Evolutionary conservation across 2,329 filamentous ascomycete species (phyloP).

Genomic region (Fusarium sp.): DNA sequence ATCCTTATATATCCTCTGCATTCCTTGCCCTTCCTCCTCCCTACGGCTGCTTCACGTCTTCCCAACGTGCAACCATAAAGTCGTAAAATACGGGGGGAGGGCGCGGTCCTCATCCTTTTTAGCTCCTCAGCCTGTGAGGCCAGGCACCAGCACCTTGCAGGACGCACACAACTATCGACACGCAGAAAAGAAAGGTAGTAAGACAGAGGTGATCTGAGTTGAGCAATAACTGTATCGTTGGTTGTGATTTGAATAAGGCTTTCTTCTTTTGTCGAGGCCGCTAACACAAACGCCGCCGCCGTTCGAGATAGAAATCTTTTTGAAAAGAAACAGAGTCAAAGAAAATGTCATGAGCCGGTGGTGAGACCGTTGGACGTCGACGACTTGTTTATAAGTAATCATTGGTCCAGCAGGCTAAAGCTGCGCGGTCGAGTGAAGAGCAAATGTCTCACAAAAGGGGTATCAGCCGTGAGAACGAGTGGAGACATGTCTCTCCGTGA

Average conservation of each 20-base stretch:
- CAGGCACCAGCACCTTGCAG: constrained; percentile 10
- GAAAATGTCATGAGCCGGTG: constrained; percentile 29
- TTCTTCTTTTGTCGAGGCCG: constrained; percentile 34
- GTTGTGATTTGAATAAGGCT: constrained; percentile 16
- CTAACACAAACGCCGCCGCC: constrained; percentile 37
- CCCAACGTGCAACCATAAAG: not conserved
- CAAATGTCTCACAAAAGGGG: constrained; percentile 28
- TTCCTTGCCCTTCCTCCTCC: constrained; percentile 8
- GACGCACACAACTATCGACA: constrained; percentile 8
- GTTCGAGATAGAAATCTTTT: constrained; percentile 26
- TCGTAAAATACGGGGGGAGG: not conserved
- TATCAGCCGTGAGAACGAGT: constrained; percentile 37
- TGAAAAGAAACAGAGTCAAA: constrained; percentile 23
- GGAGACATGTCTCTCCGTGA: constrained; percentile 15
- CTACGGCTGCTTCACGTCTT: not conserved
- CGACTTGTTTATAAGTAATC: constrained; percentile 15
- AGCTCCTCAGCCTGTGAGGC: constrained; percentile 8
- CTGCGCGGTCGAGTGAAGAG: constrained; percentile 16
- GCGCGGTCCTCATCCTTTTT: constrained; percentile 3
- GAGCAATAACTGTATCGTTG: constrained; percentile 20
- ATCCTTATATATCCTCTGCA: constrained; percentile 38
- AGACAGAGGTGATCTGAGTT: not conserved
- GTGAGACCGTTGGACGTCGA: constrained; percentile 20
- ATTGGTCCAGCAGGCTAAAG: constrained; percentile 24
- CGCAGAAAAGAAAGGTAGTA: constrained; percentile 17